These are phyloP conservation scores for Thielaviopsis musarum DNA, from an alignment of 2,329 filamentous ascomycete genomes.

Conservation along the genomic window DNA sequence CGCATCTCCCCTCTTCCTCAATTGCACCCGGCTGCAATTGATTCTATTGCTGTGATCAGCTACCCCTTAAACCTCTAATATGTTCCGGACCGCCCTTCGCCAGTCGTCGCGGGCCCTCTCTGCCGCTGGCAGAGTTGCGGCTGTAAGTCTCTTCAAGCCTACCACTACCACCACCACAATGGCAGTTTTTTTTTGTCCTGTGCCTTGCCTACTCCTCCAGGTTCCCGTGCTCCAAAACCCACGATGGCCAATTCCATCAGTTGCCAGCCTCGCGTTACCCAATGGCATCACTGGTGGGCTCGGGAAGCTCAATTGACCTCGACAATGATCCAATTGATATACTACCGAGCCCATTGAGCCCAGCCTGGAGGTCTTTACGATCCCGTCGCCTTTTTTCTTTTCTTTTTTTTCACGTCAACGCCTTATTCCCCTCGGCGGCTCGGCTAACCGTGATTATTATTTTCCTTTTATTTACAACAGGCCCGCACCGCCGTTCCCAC, in stretches of 20 bases:
- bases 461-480: conserved; percentile 37
- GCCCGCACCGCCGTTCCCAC: conserved; percentile 73
- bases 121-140: conserved; percentile 78
- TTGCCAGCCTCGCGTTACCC: conserved; percentile 17
- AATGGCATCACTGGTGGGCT: conserved; percentile 7
- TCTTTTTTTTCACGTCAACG: conserved; percentile 11
- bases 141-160: conserved; percentile 54
- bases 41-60: conserved; percentile 25
- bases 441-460: conserved; percentile 30
- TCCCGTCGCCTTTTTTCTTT: conserved; percentile 19
- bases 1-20: conserved; percentile 26
- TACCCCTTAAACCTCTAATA: conserved; percentile 28
- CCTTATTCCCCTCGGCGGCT: conserved; percentile 21
- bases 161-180: background rate
- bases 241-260: conserved; percentile 30
- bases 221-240: conserved; percentile 15
- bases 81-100: conserved; percentile 98
- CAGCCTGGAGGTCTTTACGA: background rate
- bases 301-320: conserved; percentile 11
- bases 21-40: conserved; percentile 49
- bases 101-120: conserved; percentile 91
- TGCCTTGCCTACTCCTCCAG: conserved; percentile 1
- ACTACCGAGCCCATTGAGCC: conserved; percentile 6
- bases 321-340: conserved; percentile 7
- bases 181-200: background rate